These are phyloP conservation scores for Fagopyrum esculentum DNA, from an alignment of 148 eudicot species.

Conservation along the genomic window DNA sequence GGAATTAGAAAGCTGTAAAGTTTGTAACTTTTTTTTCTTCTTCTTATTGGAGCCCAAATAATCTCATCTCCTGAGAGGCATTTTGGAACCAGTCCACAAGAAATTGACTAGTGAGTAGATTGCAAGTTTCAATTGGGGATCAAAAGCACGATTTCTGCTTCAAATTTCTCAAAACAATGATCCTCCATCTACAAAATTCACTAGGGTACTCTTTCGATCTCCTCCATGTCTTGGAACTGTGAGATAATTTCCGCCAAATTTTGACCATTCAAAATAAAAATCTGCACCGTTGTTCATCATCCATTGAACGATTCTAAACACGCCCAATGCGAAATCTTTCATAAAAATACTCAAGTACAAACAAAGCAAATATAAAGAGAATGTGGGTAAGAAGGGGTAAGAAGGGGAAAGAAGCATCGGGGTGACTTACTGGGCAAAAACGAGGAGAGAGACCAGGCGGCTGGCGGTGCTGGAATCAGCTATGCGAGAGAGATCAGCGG, in stretches of 20 bases:
- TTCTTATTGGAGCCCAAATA: background rate
- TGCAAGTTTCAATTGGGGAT: background rate
- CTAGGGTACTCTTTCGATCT: background rate
- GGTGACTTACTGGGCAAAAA: background rate
- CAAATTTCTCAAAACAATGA: background rate
- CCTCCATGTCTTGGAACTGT: background rate
- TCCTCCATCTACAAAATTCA: background rate
- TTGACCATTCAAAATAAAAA: background rate
- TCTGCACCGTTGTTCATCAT: background rate
- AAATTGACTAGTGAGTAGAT: background rate
- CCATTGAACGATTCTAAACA: constrained; percentile 7
- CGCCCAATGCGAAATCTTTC: background rate
- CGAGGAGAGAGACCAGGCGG: background rate
- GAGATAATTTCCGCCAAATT: background rate
- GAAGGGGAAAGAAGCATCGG: background rate
- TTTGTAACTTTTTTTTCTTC: background rate
- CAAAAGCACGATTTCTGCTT: background rate
- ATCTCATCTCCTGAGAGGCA: background rate
- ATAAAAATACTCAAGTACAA: background rate
- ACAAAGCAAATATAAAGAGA: background rate
- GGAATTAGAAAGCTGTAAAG: background rate
- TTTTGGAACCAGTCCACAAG: background rate
- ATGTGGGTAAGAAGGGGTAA: constrained; percentile 1
- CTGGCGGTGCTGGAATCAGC: background rate
- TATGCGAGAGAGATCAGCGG: background rate